These are phyloP conservation scores for Suillus subalutaceus DNA, from an alignment of 768 basidiomycete genomes.

Conservation along the genomic window DNA sequence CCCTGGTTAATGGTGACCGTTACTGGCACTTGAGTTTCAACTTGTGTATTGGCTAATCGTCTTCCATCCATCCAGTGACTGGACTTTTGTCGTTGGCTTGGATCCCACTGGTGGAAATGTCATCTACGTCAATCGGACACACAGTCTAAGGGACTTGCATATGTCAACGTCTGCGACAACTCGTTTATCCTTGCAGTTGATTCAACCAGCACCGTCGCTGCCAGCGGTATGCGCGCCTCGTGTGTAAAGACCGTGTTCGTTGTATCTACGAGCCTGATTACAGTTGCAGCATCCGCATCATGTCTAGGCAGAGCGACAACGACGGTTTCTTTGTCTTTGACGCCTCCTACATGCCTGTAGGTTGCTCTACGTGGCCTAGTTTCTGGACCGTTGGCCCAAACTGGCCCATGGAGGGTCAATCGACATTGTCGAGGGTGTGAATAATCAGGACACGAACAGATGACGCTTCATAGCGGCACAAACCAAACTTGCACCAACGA, in stretches of 20 bases:
- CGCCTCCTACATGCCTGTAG: conserved; percentile 46
- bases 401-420: conserved; percentile 65
- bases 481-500: conserved; percentile 40
- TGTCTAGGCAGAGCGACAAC: conserved; percentile 58
- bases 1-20: conserved; percentile 39
- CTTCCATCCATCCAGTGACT: conserved; percentile 47
- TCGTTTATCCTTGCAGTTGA: conserved; percentile 68
- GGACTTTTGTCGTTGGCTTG: conserved; percentile 61
- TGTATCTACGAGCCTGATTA: conserved; percentile 3
- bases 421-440: conserved; percentile 76
- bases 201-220: conserved; percentile 46
- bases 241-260: conserved; percentile 23
- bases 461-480: conserved; percentile 62
- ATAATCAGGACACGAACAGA: conserved; percentile 60
- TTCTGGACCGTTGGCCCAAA: conserved; percentile 55
- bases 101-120: conserved; percentile 81
- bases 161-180: conserved; percentile 55
- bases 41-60: not conserved
- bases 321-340: conserved; percentile 76
- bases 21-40: conserved; percentile 18
- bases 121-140: conserved; percentile 55
- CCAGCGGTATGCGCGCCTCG: conserved; percentile 59
- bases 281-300: conserved; percentile 36
- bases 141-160: conserved; percentile 55
- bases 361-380: conserved; percentile 67